phyloP scores from a whole-genome alignment of 2,329 filamentous ascomycete genomes.

The Emmonsiellopsis sp. region DNA sequence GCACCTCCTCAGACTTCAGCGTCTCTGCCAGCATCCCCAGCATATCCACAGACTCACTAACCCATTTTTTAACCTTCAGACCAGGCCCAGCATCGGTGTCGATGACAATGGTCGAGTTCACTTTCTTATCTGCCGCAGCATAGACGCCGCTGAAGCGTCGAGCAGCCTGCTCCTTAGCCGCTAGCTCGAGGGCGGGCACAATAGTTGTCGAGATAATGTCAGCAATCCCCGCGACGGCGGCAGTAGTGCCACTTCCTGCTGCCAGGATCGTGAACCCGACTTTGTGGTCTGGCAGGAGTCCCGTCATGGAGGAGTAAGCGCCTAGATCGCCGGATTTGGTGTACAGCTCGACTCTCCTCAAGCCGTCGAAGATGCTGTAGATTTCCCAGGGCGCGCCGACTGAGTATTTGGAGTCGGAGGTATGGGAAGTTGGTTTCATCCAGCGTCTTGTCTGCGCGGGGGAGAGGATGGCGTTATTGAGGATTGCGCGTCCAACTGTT shows the following conservation, averaged over 20 bases:
- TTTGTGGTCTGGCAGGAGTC: slow-evolving; percentile 26
- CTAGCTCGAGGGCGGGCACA: slow-evolving; percentile 18
- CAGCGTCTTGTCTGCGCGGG: slow-evolving; percentile 27
- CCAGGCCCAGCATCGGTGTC: slow-evolving; percentile 7
- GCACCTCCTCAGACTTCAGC: no score
- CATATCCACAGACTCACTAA: not conserved
- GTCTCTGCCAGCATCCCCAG: not conserved
- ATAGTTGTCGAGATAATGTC: slow-evolving; percentile 20
- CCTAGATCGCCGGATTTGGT: slow-evolving; percentile 25
- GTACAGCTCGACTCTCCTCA: slow-evolving; percentile 25
- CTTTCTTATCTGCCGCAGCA: not conserved
- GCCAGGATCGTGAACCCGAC: slow-evolving; percentile 27
- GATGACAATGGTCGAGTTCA: slow-evolving; percentile 13
- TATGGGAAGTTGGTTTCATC: slow-evolving; percentile 34
- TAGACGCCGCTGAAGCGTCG: slow-evolving; percentile 20
- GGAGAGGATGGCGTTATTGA: slow-evolving; percentile 28
- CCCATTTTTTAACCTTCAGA: not conserved
- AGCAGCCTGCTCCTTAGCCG: slow-evolving; percentile 18
- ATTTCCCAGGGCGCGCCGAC: slow-evolving; percentile 33
- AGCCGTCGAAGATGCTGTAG: slow-evolving; percentile 14
- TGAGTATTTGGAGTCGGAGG: slow-evolving; percentile 23
- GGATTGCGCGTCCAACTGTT: slow-evolving; percentile 29
- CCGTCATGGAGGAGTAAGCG: slow-evolving; percentile 24
- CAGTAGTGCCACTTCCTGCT: slow-evolving; percentile 12
- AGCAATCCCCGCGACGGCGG: slow-evolving; percentile 15